Percentiles rank a stretch among this genome's conserved stretches.
Conservation (phyloP, 2,329 filamentous ascomycete species). For the Penicillium crustosum region DNA sequence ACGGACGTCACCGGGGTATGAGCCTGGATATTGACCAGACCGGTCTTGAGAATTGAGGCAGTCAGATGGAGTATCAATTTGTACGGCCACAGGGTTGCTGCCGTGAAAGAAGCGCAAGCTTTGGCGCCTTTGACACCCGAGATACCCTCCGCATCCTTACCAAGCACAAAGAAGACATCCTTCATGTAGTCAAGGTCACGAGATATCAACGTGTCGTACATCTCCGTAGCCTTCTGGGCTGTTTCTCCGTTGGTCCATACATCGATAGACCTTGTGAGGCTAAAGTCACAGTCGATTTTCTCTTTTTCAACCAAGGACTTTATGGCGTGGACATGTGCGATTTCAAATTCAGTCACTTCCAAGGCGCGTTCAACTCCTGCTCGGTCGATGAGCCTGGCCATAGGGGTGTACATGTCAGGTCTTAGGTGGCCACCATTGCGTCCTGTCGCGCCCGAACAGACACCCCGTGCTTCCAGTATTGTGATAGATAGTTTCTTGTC, state of each 20-base stretch:
- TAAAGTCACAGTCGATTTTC: slow-evolving; percentile 48
- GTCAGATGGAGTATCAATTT: slow-evolving; percentile 72
- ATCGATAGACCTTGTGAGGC: slow-evolving; percentile 44
- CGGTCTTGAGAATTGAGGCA: slow-evolving; percentile 52
- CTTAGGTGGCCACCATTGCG: slow-evolving; percentile 49
- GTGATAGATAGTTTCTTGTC: slow-evolving; percentile 31
- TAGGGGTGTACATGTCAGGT: slow-evolving; percentile 46
- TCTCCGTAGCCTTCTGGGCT: slow-evolving; percentile 28
- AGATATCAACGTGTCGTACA: slow-evolving; percentile 34
- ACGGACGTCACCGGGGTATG: slow-evolving; percentile 48
- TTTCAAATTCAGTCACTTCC: slow-evolving; percentile 45
- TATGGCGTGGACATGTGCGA: slow-evolving; percentile 43
- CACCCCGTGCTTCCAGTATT: slow-evolving; percentile 44
- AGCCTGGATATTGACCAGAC: slow-evolving; percentile 54
- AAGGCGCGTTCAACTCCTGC: slow-evolving; percentile 34
- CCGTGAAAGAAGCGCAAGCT: slow-evolving; percentile 39
- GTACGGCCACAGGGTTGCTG: slow-evolving; percentile 60
- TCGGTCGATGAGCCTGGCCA: slow-evolving; percentile 38
- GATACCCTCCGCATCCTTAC: slow-evolving; percentile 34
- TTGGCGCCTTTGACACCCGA: slow-evolving; percentile 45
- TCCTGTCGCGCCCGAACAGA: slow-evolving; percentile 48
- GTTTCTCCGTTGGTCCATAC: slow-evolving; percentile 41
- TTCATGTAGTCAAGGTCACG: slow-evolving; percentile 32
- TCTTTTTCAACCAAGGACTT: slow-evolving; percentile 45
- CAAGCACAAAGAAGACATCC: slow-evolving; percentile 31